A percentile compares a stretch with the other conserved stretches of the same genome.
These are phyloP conservation scores for Rachicladosporium sp. DNA, from an alignment of 2,329 filamentous ascomycete genomes.

Conservation along the genomic window DNA sequence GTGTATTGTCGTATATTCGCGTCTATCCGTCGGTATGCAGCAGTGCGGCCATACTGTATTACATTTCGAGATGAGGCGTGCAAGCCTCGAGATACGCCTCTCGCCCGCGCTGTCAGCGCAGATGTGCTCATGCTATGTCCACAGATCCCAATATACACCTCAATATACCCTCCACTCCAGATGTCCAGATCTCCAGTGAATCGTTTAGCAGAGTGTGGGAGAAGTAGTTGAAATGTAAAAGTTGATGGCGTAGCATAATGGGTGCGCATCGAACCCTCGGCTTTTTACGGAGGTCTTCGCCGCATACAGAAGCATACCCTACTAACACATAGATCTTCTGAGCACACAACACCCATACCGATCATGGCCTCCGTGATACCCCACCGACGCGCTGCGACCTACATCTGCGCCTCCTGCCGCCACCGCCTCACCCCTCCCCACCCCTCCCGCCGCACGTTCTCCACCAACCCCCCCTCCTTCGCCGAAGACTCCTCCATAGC, in stretches of 20 bases:
- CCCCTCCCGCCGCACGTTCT: conserved; percentile 22
- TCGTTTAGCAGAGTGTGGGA: too few species aligned
- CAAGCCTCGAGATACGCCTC: conserved; percentile 18
- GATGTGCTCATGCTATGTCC: conserved; percentile 33
- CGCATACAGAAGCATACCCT: too few species aligned
- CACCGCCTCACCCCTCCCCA: conserved; percentile 14
- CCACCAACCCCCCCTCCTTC: conserved; percentile 14
- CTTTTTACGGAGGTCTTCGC: too few species aligned
- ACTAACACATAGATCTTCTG: too few species aligned
- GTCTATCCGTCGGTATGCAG: conserved; percentile 37
- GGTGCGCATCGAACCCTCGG: too few species aligned
- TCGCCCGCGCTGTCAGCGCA: conserved; percentile 29
- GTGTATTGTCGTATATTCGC: conserved; percentile 15
- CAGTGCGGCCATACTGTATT: conserved; percentile 31
- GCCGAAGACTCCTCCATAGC: background rate
- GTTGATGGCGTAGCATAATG: too few species aligned
- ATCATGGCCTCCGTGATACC: conserved; percentile 13
- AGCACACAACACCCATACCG: too few species aligned
- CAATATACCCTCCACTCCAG: too few species aligned
- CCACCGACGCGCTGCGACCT: conserved; percentile 19
- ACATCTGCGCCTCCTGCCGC: conserved; percentile 28
- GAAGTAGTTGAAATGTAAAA: too few species aligned
- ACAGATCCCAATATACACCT: too few species aligned
- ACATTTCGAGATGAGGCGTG: conserved; percentile 23
- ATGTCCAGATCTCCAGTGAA: too few species aligned